Percentiles rank a stretch among this genome's conserved stretches.
These are phyloP conservation scores for Ustilago xerochloae DNA, from an alignment of 1,284 basidiomycete species.

Conservation along the genomic window DNA sequence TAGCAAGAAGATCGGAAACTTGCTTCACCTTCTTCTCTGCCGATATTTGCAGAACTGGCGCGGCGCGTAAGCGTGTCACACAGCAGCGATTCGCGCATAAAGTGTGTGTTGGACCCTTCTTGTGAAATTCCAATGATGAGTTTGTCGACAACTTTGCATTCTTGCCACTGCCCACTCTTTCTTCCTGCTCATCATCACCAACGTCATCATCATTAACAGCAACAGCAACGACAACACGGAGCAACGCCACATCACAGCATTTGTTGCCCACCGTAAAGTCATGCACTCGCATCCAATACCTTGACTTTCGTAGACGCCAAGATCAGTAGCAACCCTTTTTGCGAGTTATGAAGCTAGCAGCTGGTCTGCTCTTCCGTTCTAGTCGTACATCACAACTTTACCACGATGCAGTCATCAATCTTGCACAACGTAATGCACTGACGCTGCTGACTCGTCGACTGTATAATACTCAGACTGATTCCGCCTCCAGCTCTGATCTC, in stretches of 20 bases:
- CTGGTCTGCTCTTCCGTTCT: conserved; percentile 23
- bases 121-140: neutral
- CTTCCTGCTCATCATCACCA: neutral
- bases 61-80: neutral
- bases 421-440: neutral
- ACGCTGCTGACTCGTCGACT: neutral
- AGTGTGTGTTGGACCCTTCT: neutral
- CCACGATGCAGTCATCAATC: conserved; percentile 1
- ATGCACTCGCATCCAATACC: neutral
- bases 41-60: neutral
- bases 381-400: too few species aligned
- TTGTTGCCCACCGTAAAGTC: neutral
- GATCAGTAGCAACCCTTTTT: neutral
- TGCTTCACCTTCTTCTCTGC: too few species aligned
- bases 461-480: neutral
- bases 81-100: neutral
- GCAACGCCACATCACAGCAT: too few species aligned
- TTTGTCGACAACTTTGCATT: neutral
- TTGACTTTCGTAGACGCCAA: too few species aligned
- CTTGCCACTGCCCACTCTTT: neutral
- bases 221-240: too few species aligned
- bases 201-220: too few species aligned
- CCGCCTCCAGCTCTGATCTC: neutral
- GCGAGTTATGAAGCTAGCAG: conserved; percentile 23
- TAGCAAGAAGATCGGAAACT: too few species aligned